These are phyloP conservation scores for Schwanniomyces vanrijiae DNA, from an alignment of 805 yeast genomes.

Conservation along the genomic window DNA sequence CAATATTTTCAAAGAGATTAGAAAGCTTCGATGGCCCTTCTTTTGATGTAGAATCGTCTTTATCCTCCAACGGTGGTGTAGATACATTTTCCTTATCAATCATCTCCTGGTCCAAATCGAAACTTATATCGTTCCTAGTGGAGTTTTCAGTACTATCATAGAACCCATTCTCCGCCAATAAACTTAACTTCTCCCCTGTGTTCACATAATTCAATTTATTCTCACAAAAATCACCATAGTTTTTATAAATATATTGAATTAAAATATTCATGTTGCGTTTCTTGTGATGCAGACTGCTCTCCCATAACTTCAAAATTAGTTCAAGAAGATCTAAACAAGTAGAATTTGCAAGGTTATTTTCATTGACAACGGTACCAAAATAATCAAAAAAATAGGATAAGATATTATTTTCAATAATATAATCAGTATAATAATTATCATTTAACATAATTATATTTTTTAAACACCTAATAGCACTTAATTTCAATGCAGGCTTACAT, in stretches of 20 bases:
- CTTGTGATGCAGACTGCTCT: conserved; percentile 10
- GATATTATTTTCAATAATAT: conserved; percentile 55
- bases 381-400: conserved; percentile 50
- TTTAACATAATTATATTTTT: conserved; percentile 61
- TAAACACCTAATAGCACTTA: conserved; percentile 70
- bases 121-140: conserved; percentile 17
- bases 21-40: conserved; percentile 3
- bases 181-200: conserved; percentile 26
- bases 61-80: conserved; percentile 27
- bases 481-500: conserved; percentile 52
- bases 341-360: conserved; percentile 70
- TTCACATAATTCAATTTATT: conserved; percentile 27
- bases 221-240: conserved; percentile 27
- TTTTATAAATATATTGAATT: conserved; percentile 28
- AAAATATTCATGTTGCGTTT: conserved; percentile 26
- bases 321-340: conserved; percentile 71
- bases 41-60: conserved; percentile 5
- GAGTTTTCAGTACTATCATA: conserved; percentile 3
- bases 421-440: conserved; percentile 59
- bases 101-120: conserved; percentile 20
- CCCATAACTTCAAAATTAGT: conserved; percentile 30
- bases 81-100: conserved; percentile 20
- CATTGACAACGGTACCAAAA: conserved; percentile 46
- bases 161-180: conserved; percentile 20
- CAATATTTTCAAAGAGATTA: conserved; percentile 19